Evolutionary conservation across 139 green algal species (phyloP).

Genomic region (Edaphochlamys debaryana): DNA sequence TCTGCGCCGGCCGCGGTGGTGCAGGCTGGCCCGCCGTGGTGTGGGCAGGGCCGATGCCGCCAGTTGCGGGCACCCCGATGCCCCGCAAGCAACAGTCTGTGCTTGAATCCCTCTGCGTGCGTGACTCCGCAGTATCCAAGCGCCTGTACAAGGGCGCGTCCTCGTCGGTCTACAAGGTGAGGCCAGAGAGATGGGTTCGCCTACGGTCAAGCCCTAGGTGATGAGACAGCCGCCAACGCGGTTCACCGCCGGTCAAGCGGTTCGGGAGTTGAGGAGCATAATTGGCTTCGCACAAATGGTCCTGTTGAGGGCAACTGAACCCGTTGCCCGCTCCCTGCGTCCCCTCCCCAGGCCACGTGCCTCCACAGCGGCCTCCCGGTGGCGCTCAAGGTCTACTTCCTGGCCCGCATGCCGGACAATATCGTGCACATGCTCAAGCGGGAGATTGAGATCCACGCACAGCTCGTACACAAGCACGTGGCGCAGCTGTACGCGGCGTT

Average conservation of each 20-base stretch:
- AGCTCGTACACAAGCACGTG: conserved; percentile 49
- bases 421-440: conserved; percentile 58
- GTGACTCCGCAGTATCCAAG: too few species aligned
- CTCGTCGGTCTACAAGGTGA: conserved; percentile 31
- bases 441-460: conserved; percentile 52
- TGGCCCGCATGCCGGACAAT: not conserved
- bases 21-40: too few species aligned
- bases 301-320: too few species aligned
- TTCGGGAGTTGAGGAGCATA: not conserved
- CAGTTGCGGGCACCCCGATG: too few species aligned
- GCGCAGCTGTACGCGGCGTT: conserved; percentile 50
- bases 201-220: too few species aligned
- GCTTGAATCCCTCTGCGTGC: too few species aligned
- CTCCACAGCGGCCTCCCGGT: not conserved
- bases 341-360: not conserved
- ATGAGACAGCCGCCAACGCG: too few species aligned
- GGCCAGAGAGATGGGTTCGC: not conserved
- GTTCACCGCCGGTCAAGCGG: not conserved
- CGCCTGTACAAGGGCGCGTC: conserved; percentile 52
- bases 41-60: too few species aligned
- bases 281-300: too few species aligned
- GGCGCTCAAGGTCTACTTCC: conserved; percentile 40
- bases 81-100: too few species aligned
- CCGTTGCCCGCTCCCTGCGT: not conserved
- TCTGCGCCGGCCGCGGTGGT: too few species aligned